Evolutionary conservation across 2,329 filamentous ascomycete genomes (phyloP), one percentile per base, ranked within the genome.

Genomic region (Knoxdaviesia capensis): DNA sequence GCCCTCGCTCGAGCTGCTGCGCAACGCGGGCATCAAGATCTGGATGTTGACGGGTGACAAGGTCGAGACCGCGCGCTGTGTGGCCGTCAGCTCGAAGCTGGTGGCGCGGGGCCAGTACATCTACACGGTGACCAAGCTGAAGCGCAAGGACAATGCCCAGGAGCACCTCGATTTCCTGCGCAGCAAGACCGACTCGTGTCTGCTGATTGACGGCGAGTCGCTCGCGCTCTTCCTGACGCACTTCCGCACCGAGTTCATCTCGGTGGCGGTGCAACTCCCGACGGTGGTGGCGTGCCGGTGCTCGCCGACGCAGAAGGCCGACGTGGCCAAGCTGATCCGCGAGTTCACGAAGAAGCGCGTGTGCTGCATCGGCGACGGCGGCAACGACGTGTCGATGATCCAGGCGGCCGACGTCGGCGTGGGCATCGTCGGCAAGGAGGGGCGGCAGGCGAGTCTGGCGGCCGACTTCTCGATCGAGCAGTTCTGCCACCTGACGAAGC

Each of bases 11-110:
- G 92, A 98, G 58, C 73, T 98, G 5, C 71, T 98, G 41, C 83
- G 90, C 49, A 98, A 98, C 52, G 90, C 90, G 0, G 90, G 90
- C 30, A 90, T 98, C 61, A 96, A 96, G 59, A 96, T 98, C 41
- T 98, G 90, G 90, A 98, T 98, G 90, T 67, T 98, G 56, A 98
- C 90, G 0, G 90, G 90, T 39, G 90, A 98, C 66, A 98, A 98
- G 60, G 84, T 98, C 3, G 90, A 98, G 61, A 98, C 90, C 9
- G 90, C 90, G 10, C 78, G 90, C 34, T 98, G 90, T 59, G 88
- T 98, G 8, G 92, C 90, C 2, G 81, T 98, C 37, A 92, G 82
- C 53, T 87, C 88, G 31, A 94, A 94, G 57, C 71, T 98, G 6
- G 90, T 98, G 9, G 80, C 86, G 4, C 71, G 90, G 47, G 88